phyloP scores from a whole-genome alignment of 2,329 filamentous ascomycete species.

The Aspergillus sp. region DNA sequence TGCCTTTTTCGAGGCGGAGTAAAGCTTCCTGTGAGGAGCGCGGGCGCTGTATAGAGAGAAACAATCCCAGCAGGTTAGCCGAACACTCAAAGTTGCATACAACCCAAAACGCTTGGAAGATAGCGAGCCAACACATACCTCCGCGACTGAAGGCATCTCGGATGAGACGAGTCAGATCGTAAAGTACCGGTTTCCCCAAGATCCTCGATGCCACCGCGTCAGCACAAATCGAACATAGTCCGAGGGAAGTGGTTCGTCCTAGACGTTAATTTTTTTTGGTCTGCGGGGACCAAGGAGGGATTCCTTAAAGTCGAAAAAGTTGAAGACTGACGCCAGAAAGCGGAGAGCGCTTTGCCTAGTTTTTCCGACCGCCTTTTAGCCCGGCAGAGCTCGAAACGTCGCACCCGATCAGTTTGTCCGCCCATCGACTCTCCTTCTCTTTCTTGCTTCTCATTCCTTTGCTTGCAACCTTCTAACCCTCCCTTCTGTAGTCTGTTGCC shows the following conservation, averaged over 20 bases:
- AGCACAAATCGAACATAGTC: slow-evolving; percentile 6
- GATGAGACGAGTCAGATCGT: slow-evolving; percentile 21
- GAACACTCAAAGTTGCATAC: not conserved
- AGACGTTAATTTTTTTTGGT: not conserved
- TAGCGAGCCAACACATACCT: slow-evolving; percentile 31
- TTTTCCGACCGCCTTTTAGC: slow-evolving; percentile 43
- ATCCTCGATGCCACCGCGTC: slow-evolving; percentile 2
- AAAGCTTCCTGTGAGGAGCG: slow-evolving; percentile 47
- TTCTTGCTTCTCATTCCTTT: slow-evolving; percentile 27
- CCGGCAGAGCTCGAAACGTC: slow-evolving; percentile 28
- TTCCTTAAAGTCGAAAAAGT: slow-evolving; percentile 20
- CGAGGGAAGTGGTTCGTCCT: not conserved
- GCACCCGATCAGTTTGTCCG: slow-evolving; percentile 16
- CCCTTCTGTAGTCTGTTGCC: slow-evolving; percentile 18
- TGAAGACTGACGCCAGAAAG: slow-evolving; percentile 15
- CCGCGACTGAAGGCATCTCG: slow-evolving; percentile 39
- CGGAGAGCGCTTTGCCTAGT: slow-evolving; percentile 26
- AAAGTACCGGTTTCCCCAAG: not conserved
- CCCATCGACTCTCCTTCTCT: slow-evolving; percentile 18
- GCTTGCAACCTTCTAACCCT: slow-evolving; percentile 15
- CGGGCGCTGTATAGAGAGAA: slow-evolving; percentile 31
- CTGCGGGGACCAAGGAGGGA: not conserved
- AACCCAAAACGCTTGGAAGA: slow-evolving; percentile 4
- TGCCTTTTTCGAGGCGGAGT: slow-evolving; percentile 48
- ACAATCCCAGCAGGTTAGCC: slow-evolving; percentile 10